Conservation (phyloP, 1,284 basidiomycete genomes). For the Tylopilus sp. region DNA sequence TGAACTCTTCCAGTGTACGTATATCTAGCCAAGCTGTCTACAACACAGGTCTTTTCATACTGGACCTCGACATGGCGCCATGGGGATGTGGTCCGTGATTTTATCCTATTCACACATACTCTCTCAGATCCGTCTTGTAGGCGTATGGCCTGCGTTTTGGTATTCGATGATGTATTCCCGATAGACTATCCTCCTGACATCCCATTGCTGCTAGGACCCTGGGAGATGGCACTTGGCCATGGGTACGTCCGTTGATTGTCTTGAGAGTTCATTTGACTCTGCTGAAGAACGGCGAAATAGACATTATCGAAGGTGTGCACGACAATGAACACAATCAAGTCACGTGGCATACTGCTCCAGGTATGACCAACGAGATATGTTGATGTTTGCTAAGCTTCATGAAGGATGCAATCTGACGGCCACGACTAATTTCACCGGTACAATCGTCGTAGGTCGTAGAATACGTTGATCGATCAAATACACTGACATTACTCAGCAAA, state of each 20-base stretch:
- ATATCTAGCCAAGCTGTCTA: slow-evolving; percentile 47
- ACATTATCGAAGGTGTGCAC: slow-evolving; percentile 66
- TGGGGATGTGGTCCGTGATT: slow-evolving; percentile 52
- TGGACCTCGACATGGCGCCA: slow-evolving; percentile 53
- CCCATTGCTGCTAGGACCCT: slow-evolving; percentile 32
- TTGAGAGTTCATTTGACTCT: slow-evolving; percentile 9
- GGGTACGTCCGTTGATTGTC: slow-evolving; percentile 30
- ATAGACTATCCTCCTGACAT: slow-evolving; percentile 9
- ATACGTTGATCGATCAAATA: neutral
- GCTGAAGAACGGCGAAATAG: slow-evolving; percentile 58
- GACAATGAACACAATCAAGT: slow-evolving; percentile 62
- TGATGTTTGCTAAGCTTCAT: slow-evolving; percentile 8
- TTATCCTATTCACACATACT: neutral
- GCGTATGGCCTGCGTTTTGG: slow-evolving; percentile 57
- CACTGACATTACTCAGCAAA: slow-evolving; percentile 29
- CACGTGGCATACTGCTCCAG: slow-evolving; percentile 55
- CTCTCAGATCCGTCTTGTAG: slow-evolving; percentile 27
- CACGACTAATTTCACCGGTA: slow-evolving; percentile 48
- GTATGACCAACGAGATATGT: slow-evolving; percentile 31
- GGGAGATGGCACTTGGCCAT: slow-evolving; percentile 47
- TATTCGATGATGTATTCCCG: slow-evolving; percentile 39
- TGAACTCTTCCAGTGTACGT: slow-evolving; percentile 41
- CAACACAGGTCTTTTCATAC: slow-evolving; percentile 54
- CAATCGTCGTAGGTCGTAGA: slow-evolving; percentile 41
- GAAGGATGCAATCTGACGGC: slow-evolving; percentile 51